These are phyloP conservation scores for Cunninghamia lanceolata DNA, from an alignment of 75 land plant species.

Conservation along the genomic window DNA sequence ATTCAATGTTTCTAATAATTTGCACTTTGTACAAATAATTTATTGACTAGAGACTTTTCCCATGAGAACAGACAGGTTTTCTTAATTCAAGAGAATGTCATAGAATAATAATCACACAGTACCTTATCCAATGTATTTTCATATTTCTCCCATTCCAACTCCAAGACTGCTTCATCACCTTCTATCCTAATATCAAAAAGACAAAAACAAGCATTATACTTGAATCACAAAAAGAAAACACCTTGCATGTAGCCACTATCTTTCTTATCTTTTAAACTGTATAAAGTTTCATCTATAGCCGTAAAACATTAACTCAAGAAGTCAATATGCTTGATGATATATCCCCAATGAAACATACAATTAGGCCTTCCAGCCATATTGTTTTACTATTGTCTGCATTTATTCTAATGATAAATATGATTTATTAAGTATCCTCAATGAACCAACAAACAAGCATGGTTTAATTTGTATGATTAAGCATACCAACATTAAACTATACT, in stretches of 20 bases:
- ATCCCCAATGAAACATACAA: not conserved
- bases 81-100: not conserved
- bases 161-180: conserved; percentile 9
- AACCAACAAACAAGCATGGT: not conserved
- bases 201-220: not conserved
- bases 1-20: not conserved
- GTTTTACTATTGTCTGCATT: not conserved
- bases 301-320: not conserved
- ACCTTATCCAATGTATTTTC: conserved; percentile 10
- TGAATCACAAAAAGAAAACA: not conserved
- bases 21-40: not conserved
- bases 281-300: not conserved
- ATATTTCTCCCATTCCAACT: conserved; percentile 11
- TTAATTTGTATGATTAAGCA: not conserved
- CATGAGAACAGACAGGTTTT: not conserved
- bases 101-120: not conserved
- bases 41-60: not conserved
- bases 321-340: not conserved
- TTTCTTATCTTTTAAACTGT: not conserved
- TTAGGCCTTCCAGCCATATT: not conserved
- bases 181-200: not conserved
- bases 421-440: not conserved
- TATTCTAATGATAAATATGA: not conserved
- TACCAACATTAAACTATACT: not conserved
- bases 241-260: not conserved